A percentile compares a stretch with the other conserved stretches of the same genome.
phyloP scores from a whole-genome alignment of 1,284 basidiomycete genomes.

The Agroathelia rolfsii region DNA sequence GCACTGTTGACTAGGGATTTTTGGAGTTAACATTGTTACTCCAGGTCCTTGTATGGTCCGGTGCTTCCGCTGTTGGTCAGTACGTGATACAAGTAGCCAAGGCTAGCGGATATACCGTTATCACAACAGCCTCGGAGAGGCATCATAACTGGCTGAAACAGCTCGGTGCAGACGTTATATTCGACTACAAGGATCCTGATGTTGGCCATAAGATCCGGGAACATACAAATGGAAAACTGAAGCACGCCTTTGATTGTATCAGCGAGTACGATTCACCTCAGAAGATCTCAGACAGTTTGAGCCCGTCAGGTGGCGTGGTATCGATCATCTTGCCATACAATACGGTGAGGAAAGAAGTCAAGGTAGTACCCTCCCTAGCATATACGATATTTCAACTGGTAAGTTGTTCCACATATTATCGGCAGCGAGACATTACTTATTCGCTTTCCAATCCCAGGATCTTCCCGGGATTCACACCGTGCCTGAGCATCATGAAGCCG shows the following conservation, averaged over 20 bases:
- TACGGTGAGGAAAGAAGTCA: conserved; percentile 14
- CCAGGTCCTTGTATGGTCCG: conserved; percentile 27
- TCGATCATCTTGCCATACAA: conserved; percentile 16
- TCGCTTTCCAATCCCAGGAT: neutral
- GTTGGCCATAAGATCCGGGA: conserved; percentile 16
- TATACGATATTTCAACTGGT: conserved; percentile 19
- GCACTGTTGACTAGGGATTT: no score
- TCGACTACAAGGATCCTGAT: conserved; percentile 24
- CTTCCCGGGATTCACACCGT: no score
- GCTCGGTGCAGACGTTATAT: conserved; percentile 29
- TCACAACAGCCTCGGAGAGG: conserved; percentile 33
- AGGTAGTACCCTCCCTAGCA: conserved; percentile 17
- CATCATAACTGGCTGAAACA: no score
- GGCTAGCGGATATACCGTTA: conserved; percentile 25
- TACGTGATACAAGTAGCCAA: conserved; percentile 32
- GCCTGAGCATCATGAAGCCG: conserved; percentile 16
- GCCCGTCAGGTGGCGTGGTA: conserved; percentile 18
- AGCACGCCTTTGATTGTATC: conserved; percentile 19
- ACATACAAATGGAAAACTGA: conserved; percentile 18
- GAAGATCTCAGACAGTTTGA: conserved; percentile 15
- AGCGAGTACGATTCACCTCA: conserved; percentile 16
- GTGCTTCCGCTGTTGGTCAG: conserved; percentile 24
- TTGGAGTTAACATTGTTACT: no score
- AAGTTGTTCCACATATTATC: neutral
- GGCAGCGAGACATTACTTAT: conserved; percentile 10